Evolutionary conservation across 2,329 filamentous ascomycete genomes (phyloP), one percentile per base, ranked within the genome.

Genomic region (Rugonectria rugulosa): DNA sequence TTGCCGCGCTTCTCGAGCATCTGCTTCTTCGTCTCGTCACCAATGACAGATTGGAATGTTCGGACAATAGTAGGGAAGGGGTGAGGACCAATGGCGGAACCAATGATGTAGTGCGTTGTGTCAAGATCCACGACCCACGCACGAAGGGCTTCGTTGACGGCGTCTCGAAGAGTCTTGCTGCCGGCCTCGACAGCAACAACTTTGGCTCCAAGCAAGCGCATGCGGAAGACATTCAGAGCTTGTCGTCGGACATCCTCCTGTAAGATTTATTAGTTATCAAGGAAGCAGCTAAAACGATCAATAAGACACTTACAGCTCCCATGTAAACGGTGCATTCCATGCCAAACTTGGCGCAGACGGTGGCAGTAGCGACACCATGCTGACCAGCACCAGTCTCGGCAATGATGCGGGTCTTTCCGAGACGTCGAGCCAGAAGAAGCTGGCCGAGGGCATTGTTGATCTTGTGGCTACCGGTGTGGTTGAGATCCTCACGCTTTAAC

Each of bases 321-420:
- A 99, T 99, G 78, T 93, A 99, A 51, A 99, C 90, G 24, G 92
- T 96, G 73, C 95, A 99, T 73, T 94, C 89, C 93, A 99, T 94
- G 70, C 92, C 92, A 69, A 99, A 98, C 78, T 97, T 97, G 71
- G 95, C 95, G 69, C 95, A 98, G 20, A 98, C 92, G 0, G 95
- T 99, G 1, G 95, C 95, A 24, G 95, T 98, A 3, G 95, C 95
- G 31, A 99, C 95, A 79, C 95, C 95, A 76, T 99, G 95, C 78
- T 99, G 95, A 15, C 95, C 95, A 49, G 95, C 95, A 64, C 95
- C 95, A 14, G 95, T 99, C 79, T 99, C 95, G 43, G 95, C 95
- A 66, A 99, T 99, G 68, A 99, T 98, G 73, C 92, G 90, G 6
- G 88, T 97, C 84, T 99, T 99, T 45, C 95, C 95, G 43, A 99